Conservation (phyloP, 345 rosid genomes). For the Microthlaspi erraticum region DNA sequence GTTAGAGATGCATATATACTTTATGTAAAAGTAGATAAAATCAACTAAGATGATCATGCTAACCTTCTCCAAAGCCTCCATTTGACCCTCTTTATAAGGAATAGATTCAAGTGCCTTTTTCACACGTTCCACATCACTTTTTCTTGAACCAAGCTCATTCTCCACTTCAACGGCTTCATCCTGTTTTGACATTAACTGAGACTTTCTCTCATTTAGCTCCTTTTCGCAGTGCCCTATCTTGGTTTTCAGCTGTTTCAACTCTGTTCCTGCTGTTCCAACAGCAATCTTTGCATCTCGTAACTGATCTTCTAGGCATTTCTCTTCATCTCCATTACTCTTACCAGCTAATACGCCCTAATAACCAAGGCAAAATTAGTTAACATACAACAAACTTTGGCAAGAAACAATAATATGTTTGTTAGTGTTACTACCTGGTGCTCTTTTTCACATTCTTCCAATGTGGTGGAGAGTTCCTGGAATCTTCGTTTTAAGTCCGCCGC, state of each 20-base stretch:
- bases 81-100: conserved; percentile 72
- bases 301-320: conserved; percentile 98
- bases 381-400: conserved; percentile 15
- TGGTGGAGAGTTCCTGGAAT: conserved; percentile 71
- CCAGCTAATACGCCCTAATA: conserved; percentile 92
- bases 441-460: conserved; percentile 74
- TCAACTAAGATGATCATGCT: conserved; percentile 29
- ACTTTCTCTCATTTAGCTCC: conserved; percentile 79
- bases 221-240: conserved; percentile 82
- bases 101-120: conserved; percentile 65
- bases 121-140: conserved; percentile 67
- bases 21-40: neutral
- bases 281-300: conserved; percentile 86
- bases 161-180: conserved; percentile 82
- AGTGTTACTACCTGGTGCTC: conserved; percentile 75
- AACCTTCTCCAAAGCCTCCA: conserved; percentile 93
- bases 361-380: conserved; percentile 34
- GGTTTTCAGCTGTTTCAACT: conserved; percentile 79
- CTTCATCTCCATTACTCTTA: conserved; percentile 91
- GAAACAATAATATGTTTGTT: conserved; percentile 14
- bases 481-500: conserved; percentile 71
- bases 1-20: conserved; percentile 34
- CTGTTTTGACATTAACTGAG: conserved; percentile 72
- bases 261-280: conserved; percentile 92
- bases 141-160: conserved; percentile 70